Conservation (phyloP, 495 filamentous ascomycete species). For the Filosporella fistucella region DNA sequence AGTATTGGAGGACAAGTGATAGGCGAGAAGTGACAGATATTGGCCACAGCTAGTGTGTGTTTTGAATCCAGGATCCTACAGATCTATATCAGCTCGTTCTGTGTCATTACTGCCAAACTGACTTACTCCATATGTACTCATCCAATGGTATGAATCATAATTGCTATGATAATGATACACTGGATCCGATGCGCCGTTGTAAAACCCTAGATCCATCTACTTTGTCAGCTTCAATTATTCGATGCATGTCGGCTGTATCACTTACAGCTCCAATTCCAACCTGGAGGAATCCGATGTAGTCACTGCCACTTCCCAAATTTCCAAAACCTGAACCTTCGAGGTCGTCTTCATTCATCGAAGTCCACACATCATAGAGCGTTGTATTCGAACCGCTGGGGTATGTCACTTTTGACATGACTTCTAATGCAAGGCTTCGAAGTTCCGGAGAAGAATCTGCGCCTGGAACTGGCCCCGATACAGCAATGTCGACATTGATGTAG, state of each 20-base stretch:
- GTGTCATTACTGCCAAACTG: too few relatives aligned
- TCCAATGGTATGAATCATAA: constrained; percentile 88
- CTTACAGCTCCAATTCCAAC: constrained; percentile 75
- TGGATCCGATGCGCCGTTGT: neutral
- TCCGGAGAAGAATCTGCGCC: constrained; percentile 64
- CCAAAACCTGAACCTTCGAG: constrained; percentile 32
- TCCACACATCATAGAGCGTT: constrained; percentile 73
- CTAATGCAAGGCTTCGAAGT: constrained; percentile 77
- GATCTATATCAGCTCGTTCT: too few relatives aligned
- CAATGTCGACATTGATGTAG: constrained; percentile 91
- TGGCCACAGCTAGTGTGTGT: constrained; percentile 70
- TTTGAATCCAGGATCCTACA: constrained; percentile 72
- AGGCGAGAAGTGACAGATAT: neutral
- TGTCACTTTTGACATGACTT: constrained; percentile 62
- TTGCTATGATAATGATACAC: constrained; percentile 86
- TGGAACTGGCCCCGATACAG: constrained; percentile 65
- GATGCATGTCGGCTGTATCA: too few relatives aligned
- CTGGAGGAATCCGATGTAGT: constrained; percentile 85
- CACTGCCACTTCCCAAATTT: constrained; percentile 74
- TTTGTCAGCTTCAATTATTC: too few relatives aligned
- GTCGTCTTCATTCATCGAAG: constrained; percentile 19
- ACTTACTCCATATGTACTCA: constrained; percentile 70
- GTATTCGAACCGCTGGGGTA: constrained; percentile 73
- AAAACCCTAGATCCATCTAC: constrained; percentile 28
- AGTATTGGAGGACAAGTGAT: neutral